Conservation (phyloP, 1,284 basidiomycete genomes). For the Moesziomyces sp. region DNA sequence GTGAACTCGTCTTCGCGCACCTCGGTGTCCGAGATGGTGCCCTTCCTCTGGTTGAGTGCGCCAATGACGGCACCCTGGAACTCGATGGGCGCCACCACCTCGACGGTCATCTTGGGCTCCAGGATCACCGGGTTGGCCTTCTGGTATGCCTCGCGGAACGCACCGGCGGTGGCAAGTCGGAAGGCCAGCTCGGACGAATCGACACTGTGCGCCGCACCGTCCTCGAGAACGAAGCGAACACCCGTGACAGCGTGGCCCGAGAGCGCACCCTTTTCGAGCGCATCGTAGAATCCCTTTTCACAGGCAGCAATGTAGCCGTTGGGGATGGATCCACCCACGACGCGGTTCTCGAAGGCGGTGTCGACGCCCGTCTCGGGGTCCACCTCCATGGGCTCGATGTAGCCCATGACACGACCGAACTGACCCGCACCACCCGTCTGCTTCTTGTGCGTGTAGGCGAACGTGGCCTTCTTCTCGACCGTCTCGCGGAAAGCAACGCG, state of each 20-base stretch:
- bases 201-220: constrained; percentile 92
- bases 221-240: constrained; percentile 86
- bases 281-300: constrained; percentile 97
- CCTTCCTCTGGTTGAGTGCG: constrained; percentile 89
- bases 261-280: constrained; percentile 88
- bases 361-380: constrained; percentile 86
- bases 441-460: constrained; percentile 97
- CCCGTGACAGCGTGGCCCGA: constrained; percentile 90
- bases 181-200: constrained; percentile 98
- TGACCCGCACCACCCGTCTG: constrained; percentile 97
- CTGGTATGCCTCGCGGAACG: constrained; percentile 90
- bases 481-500: constrained; percentile 97
- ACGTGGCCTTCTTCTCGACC: constrained; percentile 82
- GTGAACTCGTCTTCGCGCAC: constrained; percentile 98
- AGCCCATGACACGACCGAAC: constrained; percentile 89
- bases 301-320: constrained; percentile 91
- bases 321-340: constrained; percentile 93
- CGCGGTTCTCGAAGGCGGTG: constrained; percentile 84
- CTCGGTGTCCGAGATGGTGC: constrained; percentile 95
- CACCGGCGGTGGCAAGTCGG: constrained; percentile 86
- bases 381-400: constrained; percentile 87
- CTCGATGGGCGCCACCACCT: constrained; percentile 93
- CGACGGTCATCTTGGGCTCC: constrained; percentile 98
- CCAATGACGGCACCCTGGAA: constrained; percentile 98
- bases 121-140: constrained; percentile 83